Evolutionary conservation across 768 basidiomycete species (phyloP).

Genomic region (Austroboletus eburneus): DNA sequence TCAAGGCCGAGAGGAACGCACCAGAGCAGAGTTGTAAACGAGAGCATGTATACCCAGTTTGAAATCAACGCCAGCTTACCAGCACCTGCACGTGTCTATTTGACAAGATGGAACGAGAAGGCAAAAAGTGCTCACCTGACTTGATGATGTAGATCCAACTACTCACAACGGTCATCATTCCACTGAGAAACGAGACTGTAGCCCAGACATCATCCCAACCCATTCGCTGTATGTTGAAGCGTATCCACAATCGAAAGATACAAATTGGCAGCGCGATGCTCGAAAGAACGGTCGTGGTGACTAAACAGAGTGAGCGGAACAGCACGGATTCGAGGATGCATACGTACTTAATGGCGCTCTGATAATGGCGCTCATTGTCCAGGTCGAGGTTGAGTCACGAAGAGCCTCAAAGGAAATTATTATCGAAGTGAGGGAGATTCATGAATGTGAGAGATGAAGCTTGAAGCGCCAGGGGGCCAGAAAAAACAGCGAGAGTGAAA

Average conservation of each 20-base stretch:
- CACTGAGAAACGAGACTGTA: slow-evolving; percentile 12
- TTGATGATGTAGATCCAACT: slow-evolving; percentile 7
- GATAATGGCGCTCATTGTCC: not conserved
- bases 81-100: not conserved
- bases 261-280: slow-evolving; percentile 7
- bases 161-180: not conserved
- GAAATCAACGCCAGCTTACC: not conserved
- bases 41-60: slow-evolving; percentile 14
- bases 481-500: too few relatives aligned
- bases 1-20: slow-evolving; percentile 3
- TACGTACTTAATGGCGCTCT: not conserved
- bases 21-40: slow-evolving; percentile 12
- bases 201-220: slow-evolving; percentile 24
- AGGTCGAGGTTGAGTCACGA: too few relatives aligned
- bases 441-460: not conserved
- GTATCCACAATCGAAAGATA: slow-evolving; percentile 19
- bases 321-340: not conserved
- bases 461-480: too few relatives aligned
- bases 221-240: slow-evolving; percentile 14
- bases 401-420: too few relatives aligned
- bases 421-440: not conserved
- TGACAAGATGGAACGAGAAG: too few relatives aligned
- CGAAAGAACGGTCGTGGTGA: slow-evolving; percentile 3
- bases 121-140: slow-evolving; percentile 3
- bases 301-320: slow-evolving; percentile 6